Conservation (phyloP, 768 basidiomycete species). For the Leccinum sublutescens region DNA sequence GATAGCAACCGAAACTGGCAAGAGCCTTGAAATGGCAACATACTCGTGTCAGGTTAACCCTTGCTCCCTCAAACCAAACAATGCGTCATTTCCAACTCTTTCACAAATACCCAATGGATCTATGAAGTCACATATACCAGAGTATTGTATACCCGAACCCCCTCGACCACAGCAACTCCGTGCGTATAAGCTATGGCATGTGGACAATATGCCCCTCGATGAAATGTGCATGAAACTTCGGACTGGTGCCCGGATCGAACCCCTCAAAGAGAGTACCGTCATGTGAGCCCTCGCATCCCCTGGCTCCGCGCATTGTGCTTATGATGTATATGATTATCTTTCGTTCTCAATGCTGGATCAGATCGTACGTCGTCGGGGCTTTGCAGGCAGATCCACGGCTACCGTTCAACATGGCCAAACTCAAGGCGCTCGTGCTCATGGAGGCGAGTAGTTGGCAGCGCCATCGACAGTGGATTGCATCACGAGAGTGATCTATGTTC, state of each 20-base stretch:
- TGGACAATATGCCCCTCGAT: constrained; percentile 32
- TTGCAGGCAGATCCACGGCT: constrained; percentile 39
- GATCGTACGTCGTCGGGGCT: constrained; percentile 44
- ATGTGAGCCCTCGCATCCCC: constrained; percentile 34
- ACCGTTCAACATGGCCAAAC: constrained; percentile 34
- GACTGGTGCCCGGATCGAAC: constrained; percentile 32
- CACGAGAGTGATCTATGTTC: constrained; percentile 14
- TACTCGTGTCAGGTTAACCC: constrained; percentile 32
- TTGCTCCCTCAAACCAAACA: constrained; percentile 2
- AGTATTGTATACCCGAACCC: constrained; percentile 28
- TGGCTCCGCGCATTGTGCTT: neutral
- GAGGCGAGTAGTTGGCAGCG: constrained; percentile 43
- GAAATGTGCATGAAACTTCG: constrained; percentile 41
- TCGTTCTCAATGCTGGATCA: constrained; percentile 13
- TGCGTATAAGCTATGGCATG: constrained; percentile 47
- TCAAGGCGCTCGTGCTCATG: constrained; percentile 38
- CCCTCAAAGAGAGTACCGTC: constrained; percentile 45
- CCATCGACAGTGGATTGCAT: constrained; percentile 39
- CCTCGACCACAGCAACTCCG: constrained; percentile 39
- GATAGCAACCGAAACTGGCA: constrained; percentile 28
- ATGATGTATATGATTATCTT: neutral
- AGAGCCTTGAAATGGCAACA: constrained; percentile 14
- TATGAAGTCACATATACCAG: constrained; percentile 8
- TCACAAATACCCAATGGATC: neutral
- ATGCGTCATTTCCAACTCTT: neutral